Base-by-base conservation (phyloP, 441 rosid species). In the Arabidopsis lyrata region DNA sequence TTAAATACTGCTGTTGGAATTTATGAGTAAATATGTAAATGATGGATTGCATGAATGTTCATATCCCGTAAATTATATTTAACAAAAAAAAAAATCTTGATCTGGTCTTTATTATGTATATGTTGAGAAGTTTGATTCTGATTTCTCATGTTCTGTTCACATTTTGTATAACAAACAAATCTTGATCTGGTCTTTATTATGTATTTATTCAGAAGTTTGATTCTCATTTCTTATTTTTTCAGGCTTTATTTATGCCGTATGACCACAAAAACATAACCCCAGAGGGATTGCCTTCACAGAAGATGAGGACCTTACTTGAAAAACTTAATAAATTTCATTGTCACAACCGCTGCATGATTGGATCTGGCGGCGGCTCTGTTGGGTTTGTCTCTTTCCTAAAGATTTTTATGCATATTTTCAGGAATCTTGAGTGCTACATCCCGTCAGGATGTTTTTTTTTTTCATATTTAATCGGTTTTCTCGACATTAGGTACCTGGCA, bases 181-280 rank as follows among this genome's bases (percentile, higher is more conserved):
- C 44, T 13, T 72, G 16, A 11, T 32, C 16, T 56, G 73, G 59
- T 65, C 13, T 69, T 54, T 34, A 10, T 44, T n/a, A 57, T 65
- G 36, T 61, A 24, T 72, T 29, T n/a, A 32, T 24, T 2, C 49
- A 22, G 49, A 47, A 29, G 29, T 77, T 70, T 75, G 57, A 57
- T 56, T 48, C 15, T 63, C 38, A 49, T 48, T 61, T 69, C 42
- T 47, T 55, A 38, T 61, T 60, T 67, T 18, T 77, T 52, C 79
- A 96, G 98, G 98, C 98, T 35, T 80, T 96, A 44, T 96, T 96
- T 80, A 96, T 96, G 99, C 99, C 99, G 6, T 91, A 93, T 71
- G 99, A 96, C 83, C 98, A 96, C 83, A 93, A 82, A 83, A 96
- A 96, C 77, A 84, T 81, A 36, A 93, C 97, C 34, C 99, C 99